Percentiles rank a stretch among this genome's conserved stretches.
phyloP scores from a whole-genome alignment of 768 basidiomycete species.

The Phanerodontia chrysosporium region DNA sequence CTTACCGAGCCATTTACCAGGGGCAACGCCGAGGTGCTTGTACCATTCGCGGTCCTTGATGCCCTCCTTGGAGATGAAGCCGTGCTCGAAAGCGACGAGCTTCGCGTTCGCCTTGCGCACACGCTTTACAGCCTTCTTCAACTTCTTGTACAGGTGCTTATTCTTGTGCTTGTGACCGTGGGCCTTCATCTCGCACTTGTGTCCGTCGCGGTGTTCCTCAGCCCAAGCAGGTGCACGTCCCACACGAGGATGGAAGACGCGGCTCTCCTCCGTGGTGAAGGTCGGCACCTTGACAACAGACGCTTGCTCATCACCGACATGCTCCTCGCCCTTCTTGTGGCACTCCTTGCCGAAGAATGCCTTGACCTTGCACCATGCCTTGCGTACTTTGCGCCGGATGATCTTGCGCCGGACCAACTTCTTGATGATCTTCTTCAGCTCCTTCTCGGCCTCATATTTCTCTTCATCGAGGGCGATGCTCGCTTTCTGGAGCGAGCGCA shows the following conservation, averaged over 20 bases:
- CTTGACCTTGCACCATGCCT: constrained; percentile 32
- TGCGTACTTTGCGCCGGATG: constrained; percentile 15
- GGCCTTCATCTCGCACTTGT: not conserved
- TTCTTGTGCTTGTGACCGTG: not conserved
- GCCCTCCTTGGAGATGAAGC: constrained; percentile 75
- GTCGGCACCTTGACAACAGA: constrained; percentile 11
- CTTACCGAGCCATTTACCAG: constrained; percentile 80
- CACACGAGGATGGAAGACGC: constrained; percentile 18
- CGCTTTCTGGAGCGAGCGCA: constrained; percentile 42
- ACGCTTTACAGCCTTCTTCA: constrained; percentile 56
- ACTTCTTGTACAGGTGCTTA: constrained; percentile 27
- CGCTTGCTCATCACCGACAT: not conserved
- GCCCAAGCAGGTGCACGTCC: constrained; percentile 24
- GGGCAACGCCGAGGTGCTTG: constrained; percentile 78
- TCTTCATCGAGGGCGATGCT: constrained; percentile 57
- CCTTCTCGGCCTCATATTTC: constrained; percentile 50
- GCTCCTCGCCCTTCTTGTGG: constrained; percentile 11
- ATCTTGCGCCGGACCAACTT: constrained; percentile 17
- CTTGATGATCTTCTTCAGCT: constrained; percentile 44
- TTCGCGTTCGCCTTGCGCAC: constrained; percentile 61
- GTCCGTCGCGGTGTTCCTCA: constrained; percentile 21
- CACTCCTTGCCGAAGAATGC: constrained; percentile 37
- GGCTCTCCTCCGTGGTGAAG: constrained; percentile 6
- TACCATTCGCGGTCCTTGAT: constrained; percentile 85
- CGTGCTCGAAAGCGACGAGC: constrained; percentile 67